Percentiles rank a stretch among this genome's conserved stretches.
phyloP scores from a whole-genome alignment of 306 rosid genomes.

The Sicyos edulis region DNA sequence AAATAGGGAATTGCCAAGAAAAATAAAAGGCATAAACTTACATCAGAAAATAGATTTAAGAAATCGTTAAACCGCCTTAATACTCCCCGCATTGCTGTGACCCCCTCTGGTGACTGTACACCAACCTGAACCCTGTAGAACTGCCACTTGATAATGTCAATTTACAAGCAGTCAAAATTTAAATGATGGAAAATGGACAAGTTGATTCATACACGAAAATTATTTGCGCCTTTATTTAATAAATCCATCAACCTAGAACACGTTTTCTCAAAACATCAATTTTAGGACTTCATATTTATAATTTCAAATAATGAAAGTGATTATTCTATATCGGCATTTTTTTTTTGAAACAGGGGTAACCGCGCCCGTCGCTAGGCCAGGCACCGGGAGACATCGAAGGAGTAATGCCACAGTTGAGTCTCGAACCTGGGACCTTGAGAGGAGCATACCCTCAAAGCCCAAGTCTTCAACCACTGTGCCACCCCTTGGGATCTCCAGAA shows the following conservation, averaged over 20 bases:
- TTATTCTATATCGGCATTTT: background rate
- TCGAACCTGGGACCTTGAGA: too few species aligned
- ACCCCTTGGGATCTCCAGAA: too few species aligned
- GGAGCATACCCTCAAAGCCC: too few species aligned
- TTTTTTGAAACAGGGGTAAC: too few species aligned
- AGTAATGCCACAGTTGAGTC: too few species aligned
- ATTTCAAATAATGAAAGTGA: slow-evolving; percentile 5
- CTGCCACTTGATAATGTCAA: slow-evolving; percentile 77
- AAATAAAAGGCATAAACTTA: slow-evolving; percentile 38
- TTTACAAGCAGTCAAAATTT: background rate
- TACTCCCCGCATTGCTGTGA: slow-evolving; percentile 56
- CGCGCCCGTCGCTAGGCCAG: too few species aligned
- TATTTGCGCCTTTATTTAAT: background rate
- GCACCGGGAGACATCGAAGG: too few species aligned
- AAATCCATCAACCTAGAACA: background rate
- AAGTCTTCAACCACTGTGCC: too few species aligned
- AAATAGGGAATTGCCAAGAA: slow-evolving; percentile 8
- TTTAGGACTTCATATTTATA: background rate
- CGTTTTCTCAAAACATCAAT: background rate
- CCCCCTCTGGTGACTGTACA: slow-evolving; percentile 56
- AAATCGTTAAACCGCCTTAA: slow-evolving; percentile 96
- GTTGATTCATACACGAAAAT: background rate
- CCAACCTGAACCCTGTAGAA: slow-evolving; percentile 99
- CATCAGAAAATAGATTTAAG: slow-evolving; percentile 69
- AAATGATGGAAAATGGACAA: background rate